phyloP scores from a whole-genome alignment of 768 basidiomycete genomes.

The Amanita pseudoporphyria region DNA sequence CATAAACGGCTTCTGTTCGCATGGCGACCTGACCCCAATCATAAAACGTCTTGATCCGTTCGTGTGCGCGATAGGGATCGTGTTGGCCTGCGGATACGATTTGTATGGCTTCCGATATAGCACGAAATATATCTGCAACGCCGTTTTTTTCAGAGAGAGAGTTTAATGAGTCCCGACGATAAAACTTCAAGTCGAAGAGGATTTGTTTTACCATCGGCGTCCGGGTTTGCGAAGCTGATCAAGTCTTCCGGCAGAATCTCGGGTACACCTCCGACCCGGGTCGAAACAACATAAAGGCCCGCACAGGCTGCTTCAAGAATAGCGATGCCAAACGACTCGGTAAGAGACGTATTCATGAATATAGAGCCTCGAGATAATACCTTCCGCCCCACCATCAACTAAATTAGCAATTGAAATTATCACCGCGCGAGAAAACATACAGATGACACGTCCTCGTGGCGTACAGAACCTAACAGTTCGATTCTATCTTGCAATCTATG shows the following conservation, averaged over 20 bases:
- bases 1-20: slow-evolving; percentile 81
- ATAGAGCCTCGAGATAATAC: slow-evolving; percentile 83
- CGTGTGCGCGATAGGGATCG: slow-evolving; percentile 68
- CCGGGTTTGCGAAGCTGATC: slow-evolving; percentile 91
- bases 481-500: slow-evolving; percentile 85
- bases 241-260: slow-evolving; percentile 91
- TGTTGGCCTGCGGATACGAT: slow-evolving; percentile 61
- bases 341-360: slow-evolving; percentile 91
- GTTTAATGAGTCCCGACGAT: too few relatives aligned
- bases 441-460: slow-evolving; percentile 72
- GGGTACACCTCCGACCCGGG: slow-evolving; percentile 90
- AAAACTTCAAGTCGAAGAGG: slow-evolving; percentile 1
- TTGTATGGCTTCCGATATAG: slow-evolving; percentile 70
- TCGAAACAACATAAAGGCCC: slow-evolving; percentile 90
- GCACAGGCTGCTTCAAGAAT: slow-evolving; percentile 95
- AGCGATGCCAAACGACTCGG: slow-evolving; percentile 96
- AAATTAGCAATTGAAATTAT: not conserved
- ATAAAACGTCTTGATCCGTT: slow-evolving; percentile 75
- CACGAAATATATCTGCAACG: slow-evolving; percentile 70
- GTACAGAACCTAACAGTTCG: slow-evolving; percentile 76
- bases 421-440: slow-evolving; percentile 32
- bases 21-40: slow-evolving; percentile 73
- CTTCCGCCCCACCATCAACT: slow-evolving; percentile 24
- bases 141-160: not conserved
- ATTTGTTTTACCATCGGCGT: slow-evolving; percentile 70